Base-by-base conservation (phyloP, 805 yeast species). In the Starmerella roubikii region DNA sequence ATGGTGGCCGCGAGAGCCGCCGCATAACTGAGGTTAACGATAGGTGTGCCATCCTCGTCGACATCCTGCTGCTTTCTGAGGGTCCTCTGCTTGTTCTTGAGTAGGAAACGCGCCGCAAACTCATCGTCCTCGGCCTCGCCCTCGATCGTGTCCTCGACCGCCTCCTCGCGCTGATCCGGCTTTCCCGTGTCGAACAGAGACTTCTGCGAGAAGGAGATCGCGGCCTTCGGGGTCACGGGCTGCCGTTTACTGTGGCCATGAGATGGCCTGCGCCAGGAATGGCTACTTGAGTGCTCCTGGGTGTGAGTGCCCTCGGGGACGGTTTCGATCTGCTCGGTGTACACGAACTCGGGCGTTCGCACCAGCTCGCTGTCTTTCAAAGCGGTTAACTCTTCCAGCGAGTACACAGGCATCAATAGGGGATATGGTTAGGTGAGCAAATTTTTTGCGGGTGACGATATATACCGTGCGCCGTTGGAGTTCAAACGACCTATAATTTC, bases 391-490 rank as follows among this genome's bases (percentile, higher is more conserved):
- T 50, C 47, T 35, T 48, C 51, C 21, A 49, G 25, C 16, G 57
- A 42, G 49, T 57, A 58, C 33, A 34, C 38, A 12, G 60, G 54
- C 60, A 56, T 57, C 16, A n/a, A n/a, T n/a, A n/a, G n/a, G n/a
- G n/a, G n/a, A n/a, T n/a, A n/a, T n/a, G n/a, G n/a, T n/a, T n/a
- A n/a, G n/a, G n/a, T n/a, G n/a, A n/a, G n/a, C n/a, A n/a, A n/a
- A n/a, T n/a, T n/a, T n/a, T n/a, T n/a, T n/a, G n/a, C n/a, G n/a
- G n/a, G n/a, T n/a, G n/a, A n/a, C n/a, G n/a, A n/a, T n/a, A n/a
- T n/a, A n/a, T n/a, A n/a, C n/a, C n/a, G n/a, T n/a, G n/a, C n/a
- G n/a, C n/a, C n/a, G n/a, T n/a, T n/a, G n/a, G n/a, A n/a, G n/a
- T n/a, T n/a, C n/a, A n/a, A n/a, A n/a, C n/a, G n/a, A n/a, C n/a